phyloP scores from a whole-genome alignment of 2,329 filamentous ascomycete genomes.

The Paecilomyces formosus region DNA sequence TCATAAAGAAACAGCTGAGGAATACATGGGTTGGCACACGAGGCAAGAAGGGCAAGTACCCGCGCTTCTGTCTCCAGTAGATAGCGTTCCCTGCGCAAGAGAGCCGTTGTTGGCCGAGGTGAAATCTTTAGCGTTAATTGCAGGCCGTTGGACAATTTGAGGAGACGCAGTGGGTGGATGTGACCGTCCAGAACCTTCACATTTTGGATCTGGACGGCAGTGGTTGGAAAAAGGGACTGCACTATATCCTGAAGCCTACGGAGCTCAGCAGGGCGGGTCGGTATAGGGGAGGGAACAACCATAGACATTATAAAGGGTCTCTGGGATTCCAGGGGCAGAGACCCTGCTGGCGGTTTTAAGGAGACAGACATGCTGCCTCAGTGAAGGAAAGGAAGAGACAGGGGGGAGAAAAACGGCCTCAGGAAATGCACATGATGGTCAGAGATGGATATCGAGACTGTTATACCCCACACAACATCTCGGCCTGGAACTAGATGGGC shows the following conservation, averaged over 20 bases:
- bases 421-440: neutral
- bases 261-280: conserved; percentile 9
- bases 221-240: conserved; percentile 23
- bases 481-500: neutral
- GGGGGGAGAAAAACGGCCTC: neutral
- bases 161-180: conserved; percentile 26
- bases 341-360: neutral
- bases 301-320: conserved; percentile 1
- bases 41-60: conserved; percentile 28
- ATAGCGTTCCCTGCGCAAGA: conserved; percentile 32
- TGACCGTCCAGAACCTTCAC: conserved; percentile 19
- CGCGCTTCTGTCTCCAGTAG: conserved; percentile 34
- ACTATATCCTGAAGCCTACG: conserved; percentile 21
- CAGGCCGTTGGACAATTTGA: conserved; percentile 31
- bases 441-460: neutral
- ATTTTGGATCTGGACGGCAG: conserved; percentile 20
- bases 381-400: neutral
- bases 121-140: conserved; percentile 30
- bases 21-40: conserved; percentile 24
- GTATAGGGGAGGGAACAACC: neutral
- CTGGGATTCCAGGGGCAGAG: conserved; percentile 4
- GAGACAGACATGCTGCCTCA: neutral
- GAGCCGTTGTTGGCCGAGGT: conserved; percentile 24
- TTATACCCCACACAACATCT: neutral
- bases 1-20: conserved; percentile 32